phyloP scores from a whole-genome alignment of 345 rosid genomes.

The Melaleuca alternifolia region DNA sequence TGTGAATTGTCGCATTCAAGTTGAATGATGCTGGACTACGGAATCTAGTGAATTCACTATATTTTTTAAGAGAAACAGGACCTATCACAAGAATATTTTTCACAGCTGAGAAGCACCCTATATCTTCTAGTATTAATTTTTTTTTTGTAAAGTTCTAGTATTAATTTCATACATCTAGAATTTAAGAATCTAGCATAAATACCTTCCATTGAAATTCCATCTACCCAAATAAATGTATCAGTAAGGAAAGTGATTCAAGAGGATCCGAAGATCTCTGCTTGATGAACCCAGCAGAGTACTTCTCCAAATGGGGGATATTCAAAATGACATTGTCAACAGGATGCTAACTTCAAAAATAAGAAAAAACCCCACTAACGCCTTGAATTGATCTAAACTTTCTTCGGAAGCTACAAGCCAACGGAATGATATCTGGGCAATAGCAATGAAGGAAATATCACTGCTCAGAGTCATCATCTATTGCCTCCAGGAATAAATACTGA shows the following conservation, averaged over 20 bases:
- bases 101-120: background rate
- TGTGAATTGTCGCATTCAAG: background rate
- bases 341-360: background rate
- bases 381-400: background rate
- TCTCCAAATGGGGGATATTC: background rate
- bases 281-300: background rate
- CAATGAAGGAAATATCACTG: background rate
- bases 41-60: background rate
- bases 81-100: background rate
- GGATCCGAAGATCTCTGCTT: background rate
- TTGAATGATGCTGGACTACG: background rate
- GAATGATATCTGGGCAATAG: background rate
- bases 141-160: too few species aligned
- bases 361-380: background rate
- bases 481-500: slow-evolving; percentile 34
- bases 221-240: background rate
- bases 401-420: background rate
- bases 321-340: background rate
- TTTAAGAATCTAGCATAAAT: background rate
- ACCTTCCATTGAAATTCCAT: background rate
- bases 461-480: slow-evolving; percentile 27
- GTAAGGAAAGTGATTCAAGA: background rate
- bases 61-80: background rate
- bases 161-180: background rate
- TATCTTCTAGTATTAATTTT: background rate